These are phyloP conservation scores for Solanum neorickii DNA, from an alignment of 257 asterid species.

Conservation along the genomic window DNA sequence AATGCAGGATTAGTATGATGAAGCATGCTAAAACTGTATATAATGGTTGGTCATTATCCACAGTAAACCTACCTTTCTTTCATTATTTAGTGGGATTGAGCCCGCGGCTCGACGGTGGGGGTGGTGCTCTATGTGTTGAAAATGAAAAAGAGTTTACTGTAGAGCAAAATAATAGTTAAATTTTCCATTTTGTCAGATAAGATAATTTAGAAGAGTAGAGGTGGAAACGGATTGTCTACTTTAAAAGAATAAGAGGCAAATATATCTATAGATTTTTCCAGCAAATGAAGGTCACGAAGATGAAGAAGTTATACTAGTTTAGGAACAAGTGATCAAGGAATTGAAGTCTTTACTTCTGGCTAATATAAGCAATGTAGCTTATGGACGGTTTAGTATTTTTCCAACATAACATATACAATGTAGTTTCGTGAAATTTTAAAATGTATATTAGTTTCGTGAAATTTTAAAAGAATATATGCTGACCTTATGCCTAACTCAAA, in stretches of 20 bases:
- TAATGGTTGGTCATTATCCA: slow-evolving; percentile 13
- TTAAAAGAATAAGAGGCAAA: neutral
- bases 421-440: neutral
- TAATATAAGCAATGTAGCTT: neutral
- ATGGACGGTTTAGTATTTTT: neutral
- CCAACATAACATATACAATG: neutral
- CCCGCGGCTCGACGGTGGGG: slow-evolving; percentile 37
- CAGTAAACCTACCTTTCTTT: slow-evolving; percentile 13
- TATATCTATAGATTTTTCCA: neutral
- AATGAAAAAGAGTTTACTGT: neutral
- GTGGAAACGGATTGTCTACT: neutral
- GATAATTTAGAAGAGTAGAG: neutral
- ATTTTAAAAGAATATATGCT: neutral
- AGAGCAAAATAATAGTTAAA: neutral
- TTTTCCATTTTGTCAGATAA: neutral
- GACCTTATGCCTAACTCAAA: accelerated
- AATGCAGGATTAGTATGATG: neutral
- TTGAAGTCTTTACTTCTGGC: neutral
- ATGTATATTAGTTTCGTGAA: neutral
- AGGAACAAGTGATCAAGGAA: neutral
- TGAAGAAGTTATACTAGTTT: neutral
- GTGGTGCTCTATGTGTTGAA: slow-evolving; percentile 43
- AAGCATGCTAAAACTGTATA: neutral
- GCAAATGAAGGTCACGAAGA: neutral
- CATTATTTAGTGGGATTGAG: slow-evolving; percentile 13